Evolutionary conservation across 805 yeast species (phyloP).

Genomic region (Tetrapisispora namnaoensis): DNA sequence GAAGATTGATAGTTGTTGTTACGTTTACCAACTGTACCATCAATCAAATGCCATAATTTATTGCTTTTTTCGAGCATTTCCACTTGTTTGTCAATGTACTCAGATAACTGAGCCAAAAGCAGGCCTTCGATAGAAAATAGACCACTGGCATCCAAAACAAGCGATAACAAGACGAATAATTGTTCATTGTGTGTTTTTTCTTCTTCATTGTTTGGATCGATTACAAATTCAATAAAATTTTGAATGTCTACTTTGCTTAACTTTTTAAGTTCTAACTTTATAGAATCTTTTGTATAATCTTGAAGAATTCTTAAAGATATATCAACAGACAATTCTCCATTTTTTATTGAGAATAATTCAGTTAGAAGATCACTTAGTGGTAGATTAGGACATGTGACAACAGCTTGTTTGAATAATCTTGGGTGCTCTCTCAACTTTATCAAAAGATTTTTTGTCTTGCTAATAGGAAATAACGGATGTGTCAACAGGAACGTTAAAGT

Average conservation of each 20-base stretch:
- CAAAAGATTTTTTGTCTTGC: conserved; percentile 47
- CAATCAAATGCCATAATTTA: conserved; percentile 23
- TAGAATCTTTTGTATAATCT: conserved; percentile 52
- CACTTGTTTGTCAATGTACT: conserved; percentile 20
- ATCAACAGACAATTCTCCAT: conserved; percentile 59
- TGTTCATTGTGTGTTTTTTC: conserved; percentile 16
- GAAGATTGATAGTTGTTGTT: conserved; percentile 3
- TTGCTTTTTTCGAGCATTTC: conserved; percentile 22
- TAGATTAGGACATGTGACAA: conserved; percentile 66
- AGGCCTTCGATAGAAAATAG: conserved; percentile 25
- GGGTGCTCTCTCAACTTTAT: conserved; percentile 43
- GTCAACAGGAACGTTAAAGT: conserved; percentile 67
- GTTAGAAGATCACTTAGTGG: conserved; percentile 52
- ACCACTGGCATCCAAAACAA: conserved; percentile 29
- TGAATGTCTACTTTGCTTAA: conserved; percentile 26
- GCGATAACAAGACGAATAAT: conserved; percentile 24
- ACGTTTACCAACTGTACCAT: conserved; percentile 7
- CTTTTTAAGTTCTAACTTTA: conserved; percentile 37
- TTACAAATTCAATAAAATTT: conserved; percentile 28
- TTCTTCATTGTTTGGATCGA: conserved; percentile 16
- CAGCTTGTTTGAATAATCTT: conserved; percentile 68
- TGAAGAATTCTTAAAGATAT: conserved; percentile 54
- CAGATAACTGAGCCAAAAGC: conserved; percentile 16
- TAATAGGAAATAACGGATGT: conserved; percentile 75
- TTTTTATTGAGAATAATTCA: conserved; percentile 47